Percentiles rank a stretch among this genome's conserved stretches.
Evolutionary conservation across 805 yeast genomes (phyloP).

Genomic region (Suhomyces xylopsoci): DNA sequence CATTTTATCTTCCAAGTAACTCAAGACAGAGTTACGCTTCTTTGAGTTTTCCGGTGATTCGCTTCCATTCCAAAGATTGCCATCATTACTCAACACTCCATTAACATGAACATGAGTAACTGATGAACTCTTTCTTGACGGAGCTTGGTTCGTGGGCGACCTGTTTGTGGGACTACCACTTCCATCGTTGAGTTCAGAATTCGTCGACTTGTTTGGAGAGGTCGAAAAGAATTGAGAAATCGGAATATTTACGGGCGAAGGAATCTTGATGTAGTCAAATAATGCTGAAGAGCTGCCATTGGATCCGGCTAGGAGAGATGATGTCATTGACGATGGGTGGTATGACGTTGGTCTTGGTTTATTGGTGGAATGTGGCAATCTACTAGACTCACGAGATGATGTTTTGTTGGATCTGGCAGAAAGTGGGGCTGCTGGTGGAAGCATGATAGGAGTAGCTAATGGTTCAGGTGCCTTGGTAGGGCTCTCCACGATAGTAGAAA

Average conservation of each 20-base stretch:
- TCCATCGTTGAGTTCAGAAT: conserved; percentile 13
- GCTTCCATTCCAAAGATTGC: conserved; percentile 3
- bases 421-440: conserved; percentile 11
- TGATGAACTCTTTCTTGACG: conserved; percentile 35
- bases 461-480: conserved; percentile 27
- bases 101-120: conserved; percentile 44
- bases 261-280: conserved; percentile 33
- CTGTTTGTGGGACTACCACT: conserved; percentile 12
- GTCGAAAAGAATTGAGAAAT: conserved; percentile 36
- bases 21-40: conserved; percentile 38
- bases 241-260: conserved; percentile 30
- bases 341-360: conserved; percentile 83
- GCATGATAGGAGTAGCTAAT: conserved; percentile 9
- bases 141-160: conserved; percentile 1
- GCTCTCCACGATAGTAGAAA: conserved; percentile 48
- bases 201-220: conserved; percentile 34
- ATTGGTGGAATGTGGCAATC: conserved; percentile 45
- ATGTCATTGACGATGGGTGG: conserved; percentile 59
- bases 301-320: conserved; percentile 19
- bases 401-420: conserved; percentile 10
- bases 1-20: conserved; percentile 44
- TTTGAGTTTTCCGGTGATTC: conserved; percentile 18
- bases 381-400: conserved; percentile 21
- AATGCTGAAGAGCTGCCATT: conserved; percentile 17
- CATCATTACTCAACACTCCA: conserved; percentile 35